Base-by-base conservation (phyloP, 2,329 filamentous ascomycete genomes). In the Pseudogymnoascus sp. region DNA sequence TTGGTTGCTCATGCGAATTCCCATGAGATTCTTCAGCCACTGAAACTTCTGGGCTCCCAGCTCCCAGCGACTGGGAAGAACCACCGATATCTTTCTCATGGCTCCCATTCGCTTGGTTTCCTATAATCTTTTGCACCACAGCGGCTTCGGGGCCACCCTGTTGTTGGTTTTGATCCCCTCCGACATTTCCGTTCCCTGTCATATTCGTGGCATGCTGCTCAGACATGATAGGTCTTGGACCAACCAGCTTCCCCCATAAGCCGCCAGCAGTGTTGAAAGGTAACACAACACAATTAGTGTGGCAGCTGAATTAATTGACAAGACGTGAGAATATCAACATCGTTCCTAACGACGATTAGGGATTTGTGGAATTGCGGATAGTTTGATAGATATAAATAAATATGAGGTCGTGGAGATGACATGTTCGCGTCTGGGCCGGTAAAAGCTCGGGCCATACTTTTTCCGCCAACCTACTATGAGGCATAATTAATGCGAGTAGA, bases 371-470 rank as follows among this genome's bases (percentile, higher is more conserved):
- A 31, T 29, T 52, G 42, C 42, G 7, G 42, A 21, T 5, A 13
- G 29, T 55, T 18, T 55, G 13, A 52, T 55, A 55, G 29, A 55
- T 27, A 13, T 15, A 33, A 33, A 18, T 55, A 55, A 52, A 55
- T 29, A 18, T 33, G 48, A 33, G n/a, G 48, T 18, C 40, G 25
- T 25, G 40, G 25, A 12, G 40, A 25, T 45, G 18, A 45, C 40
- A 45, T 45, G 40, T 21, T 33, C 48, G 48, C 15, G 48, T 55
- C 29, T 33, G 10, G 10, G 48, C 29, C 48, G n/a, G 48, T 9
- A 55, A 55, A 55, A 55, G n/a, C 48, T 55, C 48, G 48, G 48
- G 29, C 48, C 29, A 55, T n/a, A 55, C 48, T 21, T 55, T 55
- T 55, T 33, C 48, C 29, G n/a, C 29, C 8, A 6, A 18, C 29